phyloP scores from a whole-genome alignment of 2,329 filamentous ascomycete species.

The Clarireedia homoeocarpa region DNA sequence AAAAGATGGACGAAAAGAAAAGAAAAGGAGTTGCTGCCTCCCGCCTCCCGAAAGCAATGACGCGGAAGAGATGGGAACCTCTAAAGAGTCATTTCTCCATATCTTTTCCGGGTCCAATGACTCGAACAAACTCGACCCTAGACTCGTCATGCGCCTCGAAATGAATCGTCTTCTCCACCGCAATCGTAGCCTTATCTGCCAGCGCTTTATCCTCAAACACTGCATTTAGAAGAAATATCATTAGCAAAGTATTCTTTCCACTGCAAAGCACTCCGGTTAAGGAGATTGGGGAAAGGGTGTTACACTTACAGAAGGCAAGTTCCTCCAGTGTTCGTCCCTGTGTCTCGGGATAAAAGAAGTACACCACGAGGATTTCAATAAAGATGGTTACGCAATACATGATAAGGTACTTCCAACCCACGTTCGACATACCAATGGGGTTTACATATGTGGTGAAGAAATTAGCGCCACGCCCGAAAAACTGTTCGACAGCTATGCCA shows the following conservation, averaged over 20 bases:
- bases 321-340: conserved; percentile 36
- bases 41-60: too few relatives aligned
- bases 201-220: conserved; percentile 32
- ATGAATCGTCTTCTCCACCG: conserved; percentile 31
- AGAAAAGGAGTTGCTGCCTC: too few relatives aligned
- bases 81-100: too few relatives aligned
- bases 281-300: too few relatives aligned
- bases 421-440: conserved; percentile 33
- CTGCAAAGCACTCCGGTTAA: too few relatives aligned
- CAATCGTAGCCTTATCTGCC: conserved; percentile 29
- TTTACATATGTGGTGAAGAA: conserved; percentile 34
- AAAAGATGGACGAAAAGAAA: too few relatives aligned
- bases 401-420: conserved; percentile 25
- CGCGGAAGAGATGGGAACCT: too few relatives aligned
- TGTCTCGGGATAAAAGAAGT: conserved; percentile 38
- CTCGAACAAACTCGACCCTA: too few relatives aligned
- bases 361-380: conserved; percentile 35
- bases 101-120: too few relatives aligned
- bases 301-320: conserved; percentile 34
- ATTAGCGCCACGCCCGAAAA: conserved; percentile 31
- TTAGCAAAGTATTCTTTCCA: too few relatives aligned
- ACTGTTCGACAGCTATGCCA: conserved; percentile 26
- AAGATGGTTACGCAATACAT: conserved; percentile 36
- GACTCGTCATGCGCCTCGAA: conserved; percentile 10
- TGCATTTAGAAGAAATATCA: not conserved